Conservation (phyloP, 2,329 filamentous ascomycete species). For the Claviceps maximensis region DNA sequence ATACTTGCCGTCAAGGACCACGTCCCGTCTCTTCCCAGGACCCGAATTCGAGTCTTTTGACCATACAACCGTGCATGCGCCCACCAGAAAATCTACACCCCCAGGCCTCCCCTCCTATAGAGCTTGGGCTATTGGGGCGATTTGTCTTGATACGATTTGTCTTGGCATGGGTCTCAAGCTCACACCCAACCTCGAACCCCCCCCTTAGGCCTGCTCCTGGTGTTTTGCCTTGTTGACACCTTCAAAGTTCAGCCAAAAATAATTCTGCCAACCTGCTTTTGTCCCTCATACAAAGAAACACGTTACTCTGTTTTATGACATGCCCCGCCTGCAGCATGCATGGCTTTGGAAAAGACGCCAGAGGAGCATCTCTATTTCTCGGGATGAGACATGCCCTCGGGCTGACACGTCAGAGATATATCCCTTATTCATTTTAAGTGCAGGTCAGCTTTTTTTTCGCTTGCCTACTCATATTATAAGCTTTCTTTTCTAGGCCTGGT, state of each 20-base stretch:
- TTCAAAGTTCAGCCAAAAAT: background rate
- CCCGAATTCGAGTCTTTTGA: background rate
- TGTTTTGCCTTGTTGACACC: background rate
- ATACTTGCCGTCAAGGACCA: background rate
- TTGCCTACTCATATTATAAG: background rate
- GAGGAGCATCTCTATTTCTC: slow-evolving; percentile 10
- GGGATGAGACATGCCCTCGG: slow-evolving; percentile 15
- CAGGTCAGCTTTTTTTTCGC: background rate
- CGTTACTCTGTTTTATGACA: background rate
- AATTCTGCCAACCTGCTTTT: background rate
- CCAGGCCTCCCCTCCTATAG: too few relatives aligned
- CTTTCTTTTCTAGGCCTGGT: background rate
- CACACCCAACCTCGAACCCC: background rate
- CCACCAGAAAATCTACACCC: background rate
- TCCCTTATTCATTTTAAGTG: slow-evolving; percentile 6
- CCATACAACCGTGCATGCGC: background rate
- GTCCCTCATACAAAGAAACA: background rate
- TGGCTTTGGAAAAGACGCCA: slow-evolving; percentile 6
- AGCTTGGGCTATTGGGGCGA: background rate
- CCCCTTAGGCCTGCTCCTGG: background rate
- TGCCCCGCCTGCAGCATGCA: slow-evolving; percentile 1
- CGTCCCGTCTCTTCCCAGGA: background rate
- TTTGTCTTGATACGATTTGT: background rate
- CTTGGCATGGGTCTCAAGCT: background rate
- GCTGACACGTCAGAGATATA: slow-evolving; percentile 14